These are phyloP conservation scores for Brassica carinata DNA, from an alignment of 345 rosid species.

Conservation along the genomic window DNA sequence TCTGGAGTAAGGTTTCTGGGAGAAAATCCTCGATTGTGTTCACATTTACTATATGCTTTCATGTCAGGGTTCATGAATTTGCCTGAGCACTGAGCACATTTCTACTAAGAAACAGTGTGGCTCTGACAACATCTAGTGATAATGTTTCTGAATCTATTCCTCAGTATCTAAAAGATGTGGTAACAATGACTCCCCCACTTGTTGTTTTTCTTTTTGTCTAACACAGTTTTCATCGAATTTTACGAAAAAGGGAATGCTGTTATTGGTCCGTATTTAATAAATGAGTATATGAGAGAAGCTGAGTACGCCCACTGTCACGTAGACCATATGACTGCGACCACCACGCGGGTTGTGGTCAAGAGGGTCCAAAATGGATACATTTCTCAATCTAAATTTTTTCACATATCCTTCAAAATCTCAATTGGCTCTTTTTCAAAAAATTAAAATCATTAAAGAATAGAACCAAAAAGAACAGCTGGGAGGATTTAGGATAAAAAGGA, in stretches of 20 bases:
- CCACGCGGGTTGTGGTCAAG: conserved; percentile 25
- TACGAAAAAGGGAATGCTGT: not conserved
- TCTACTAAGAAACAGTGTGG: not conserved
- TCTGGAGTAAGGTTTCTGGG: not conserved
- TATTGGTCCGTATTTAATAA: not conserved
- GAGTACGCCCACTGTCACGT: too few relatives aligned
- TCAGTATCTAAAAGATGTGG: not conserved
- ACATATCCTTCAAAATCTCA: not conserved
- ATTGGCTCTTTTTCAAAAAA: not conserved
- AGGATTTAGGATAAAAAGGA: conserved; percentile 50
- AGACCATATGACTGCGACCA: conserved; percentile 2
- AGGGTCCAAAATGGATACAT: conserved; percentile 15
- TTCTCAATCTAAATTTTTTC: not conserved
- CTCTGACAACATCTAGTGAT: not conserved
- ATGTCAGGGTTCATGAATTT: not conserved
- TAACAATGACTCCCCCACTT: not conserved
- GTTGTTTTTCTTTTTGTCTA: not conserved
- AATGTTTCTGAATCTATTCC: not conserved
- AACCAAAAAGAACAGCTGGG: conserved; percentile 29
- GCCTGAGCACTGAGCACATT: not conserved
- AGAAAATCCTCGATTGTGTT: too few relatives aligned
- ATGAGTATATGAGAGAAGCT: too few relatives aligned
- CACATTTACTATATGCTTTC: too few relatives aligned
- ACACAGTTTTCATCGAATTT: not conserved
- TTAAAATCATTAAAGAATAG: not conserved